Base-by-base conservation (phyloP, 305 asterid genomes). In the Plantago coronopus region DNA sequence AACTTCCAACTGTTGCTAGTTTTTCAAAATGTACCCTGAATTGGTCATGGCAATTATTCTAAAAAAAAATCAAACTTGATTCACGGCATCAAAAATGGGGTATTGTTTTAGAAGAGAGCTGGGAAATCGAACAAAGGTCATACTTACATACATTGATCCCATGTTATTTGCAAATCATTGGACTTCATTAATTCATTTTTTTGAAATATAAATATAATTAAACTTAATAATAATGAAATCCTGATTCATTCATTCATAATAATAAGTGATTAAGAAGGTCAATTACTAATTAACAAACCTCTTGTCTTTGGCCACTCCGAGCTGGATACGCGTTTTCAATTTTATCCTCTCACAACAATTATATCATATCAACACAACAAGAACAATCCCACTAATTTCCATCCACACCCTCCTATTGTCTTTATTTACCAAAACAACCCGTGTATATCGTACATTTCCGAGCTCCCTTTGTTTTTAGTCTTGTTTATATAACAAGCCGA, bases 321-420 rank as follows among this genome's bases (percentile, higher is more conserved):
- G 87, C 83, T 78, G 87, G 76, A 68, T 67, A 85, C 87, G 83
- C 89, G 85, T 68, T 79, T 79, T 74, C 73, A 68, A 71, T 50
- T 62, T 45, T 25, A 10, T 51, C 17, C 57, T 65, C 69, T 59
- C 58, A 11, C 5, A 38, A 43, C 64, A 19, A 23, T 47, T 42
- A 27, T 25, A 25, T 38, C 1, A 23, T 61, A 49, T n/a, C n/a
- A n/a, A n/a, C n/a, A n/a, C n/a, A 49, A 19, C 43, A 65, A n/a
- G 11, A 20, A 42, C 55, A 5, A 40, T 18, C 21, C 16, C 27
- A 46, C n/a, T 37, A 42, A n/a, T 17, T 17, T 51, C 0, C 9
- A 48, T 17, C 17, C 22, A 47, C 21, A 47, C 53, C 40, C 1
- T 34, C 8, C 7, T 9, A 34, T 34, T 9, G 40, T 34, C 40